Conservation (phyloP, 768 basidiomycete genomes). For the Lentinula lateritia region DNA sequence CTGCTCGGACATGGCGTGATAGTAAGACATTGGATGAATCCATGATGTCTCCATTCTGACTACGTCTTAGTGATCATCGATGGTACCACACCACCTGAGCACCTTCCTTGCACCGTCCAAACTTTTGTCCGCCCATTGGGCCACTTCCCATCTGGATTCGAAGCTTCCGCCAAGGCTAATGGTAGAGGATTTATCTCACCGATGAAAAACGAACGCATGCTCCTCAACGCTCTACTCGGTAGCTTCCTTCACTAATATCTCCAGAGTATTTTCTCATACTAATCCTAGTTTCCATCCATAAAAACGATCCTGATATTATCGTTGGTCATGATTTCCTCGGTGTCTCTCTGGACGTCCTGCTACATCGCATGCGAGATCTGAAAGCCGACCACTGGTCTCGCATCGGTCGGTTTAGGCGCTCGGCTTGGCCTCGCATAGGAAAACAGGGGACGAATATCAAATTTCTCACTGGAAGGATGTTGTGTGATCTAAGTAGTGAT, state of each 20-base stretch:
- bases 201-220: slow-evolving; percentile 76
- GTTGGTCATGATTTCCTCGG: slow-evolving; percentile 94
- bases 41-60: background rate
- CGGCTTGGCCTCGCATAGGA: slow-evolving; percentile 77
- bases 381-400: slow-evolving; percentile 94
- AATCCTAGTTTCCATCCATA: slow-evolving; percentile 63
- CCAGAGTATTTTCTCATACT: background rate
- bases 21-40: slow-evolving; percentile 20
- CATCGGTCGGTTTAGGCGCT: slow-evolving; percentile 82
- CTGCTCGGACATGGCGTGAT: slow-evolving; percentile 77
- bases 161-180: slow-evolving; percentile 56
- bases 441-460: slow-evolving; percentile 79
- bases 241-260: slow-evolving; percentile 12
- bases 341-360: slow-evolving; percentile 82
- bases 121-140: slow-evolving; percentile 90
- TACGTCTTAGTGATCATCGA: slow-evolving; percentile 72
- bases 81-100: slow-evolving; percentile 86
- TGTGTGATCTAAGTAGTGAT: slow-evolving; percentile 93
- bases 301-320: slow-evolving; percentile 90
- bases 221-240: slow-evolving; percentile 81
- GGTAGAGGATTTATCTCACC: slow-evolving; percentile 67
- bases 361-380: slow-evolving; percentile 86
- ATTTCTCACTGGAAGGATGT: slow-evolving; percentile 77
- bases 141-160: slow-evolving; percentile 81
- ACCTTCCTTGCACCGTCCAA: slow-evolving; percentile 74